Evolutionary conservation across 352 stramenopile genomes (phyloP), one percentile per base, ranked within the genome.

Genomic region (Globisporangium spiculum): DNA sequence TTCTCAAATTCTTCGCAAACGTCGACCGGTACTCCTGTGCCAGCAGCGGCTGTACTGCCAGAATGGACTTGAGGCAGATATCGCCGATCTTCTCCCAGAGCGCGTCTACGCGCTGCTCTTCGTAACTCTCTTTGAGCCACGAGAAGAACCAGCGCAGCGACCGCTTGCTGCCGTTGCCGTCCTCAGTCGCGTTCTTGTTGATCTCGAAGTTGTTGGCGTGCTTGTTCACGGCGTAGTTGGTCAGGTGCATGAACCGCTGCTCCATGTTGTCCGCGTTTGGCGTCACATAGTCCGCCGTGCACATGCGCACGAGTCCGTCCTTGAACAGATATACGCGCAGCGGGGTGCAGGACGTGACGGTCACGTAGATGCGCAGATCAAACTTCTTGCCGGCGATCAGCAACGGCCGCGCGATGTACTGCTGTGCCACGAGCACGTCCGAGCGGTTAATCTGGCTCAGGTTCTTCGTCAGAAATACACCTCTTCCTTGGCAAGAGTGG

Each of bases 401-500:
- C 14, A 96, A 68, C 18, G 84, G 88, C 9, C 85, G 76, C n/a
- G 80, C 70, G 8, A 97, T 78, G 56, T 97, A 97, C 63, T 93
- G 86, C 63, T 97, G 88, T 12, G 88, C 91, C 27, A 97, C 89
- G 38, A 97, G 83, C 27, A 95, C 84, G 26, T 97, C 91, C 27
- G 83, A 79, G 22, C 84, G 77, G 58, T 94, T 91, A 44, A 99
- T 90, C 54, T 98, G 84, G 24, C 95, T 81, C 20, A 98, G 68
- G 9, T 92, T 89, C 44, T 91, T 88, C 9, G 94, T 99, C 12
- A 99, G 79, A 67, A 98, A 99, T 32, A 99, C 98, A 4, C 96
- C 97, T 41, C 94, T 91, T 18, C 95, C 89, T 68, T 96, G 88
- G 59, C 88, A 94, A 60, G 78, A 89, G 72, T 94, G 83, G 58